phyloP scores from a whole-genome alignment of 345 rosid species.

The Sapria himalayana region DNA sequence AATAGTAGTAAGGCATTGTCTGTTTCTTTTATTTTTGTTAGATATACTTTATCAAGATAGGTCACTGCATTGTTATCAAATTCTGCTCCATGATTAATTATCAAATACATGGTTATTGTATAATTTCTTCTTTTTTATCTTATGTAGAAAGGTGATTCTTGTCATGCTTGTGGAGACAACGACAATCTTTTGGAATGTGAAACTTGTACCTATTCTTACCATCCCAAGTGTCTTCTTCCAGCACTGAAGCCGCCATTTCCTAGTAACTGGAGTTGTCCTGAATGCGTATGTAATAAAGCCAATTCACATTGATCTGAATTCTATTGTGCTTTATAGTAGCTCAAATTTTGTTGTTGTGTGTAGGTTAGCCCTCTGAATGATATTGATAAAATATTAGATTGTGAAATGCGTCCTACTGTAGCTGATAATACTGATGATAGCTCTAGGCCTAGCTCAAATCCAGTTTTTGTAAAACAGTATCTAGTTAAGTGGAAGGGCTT shows the following conservation, averaged over 20 bases:
- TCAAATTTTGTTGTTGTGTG: conserved; percentile 12
- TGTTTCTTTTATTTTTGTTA: no score
- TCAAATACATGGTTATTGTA: no score
- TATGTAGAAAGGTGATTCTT: conserved; percentile 41
- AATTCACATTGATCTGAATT: conserved; percentile 1
- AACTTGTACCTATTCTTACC: conserved; percentile 75
- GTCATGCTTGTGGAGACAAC: conserved; percentile 80
- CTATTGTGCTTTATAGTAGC: conserved; percentile 5
- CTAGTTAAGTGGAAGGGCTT: conserved; percentile 98
- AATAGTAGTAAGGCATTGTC: no score
- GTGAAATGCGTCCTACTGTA: conserved; percentile 83
- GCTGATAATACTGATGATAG: conserved; percentile 46
- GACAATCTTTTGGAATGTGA: conserved; percentile 60
- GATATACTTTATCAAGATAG: no score
- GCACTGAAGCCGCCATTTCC: conserved; percentile 54
- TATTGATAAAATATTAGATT: conserved; percentile 81
- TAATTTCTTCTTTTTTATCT: conserved; percentile 8
- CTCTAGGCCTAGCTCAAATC: conserved; percentile 44
- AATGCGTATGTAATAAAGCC: conserved; percentile 31
- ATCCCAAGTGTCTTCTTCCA: conserved; percentile 66
- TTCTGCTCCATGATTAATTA: no score
- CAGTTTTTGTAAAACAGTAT: conserved; percentile 75
- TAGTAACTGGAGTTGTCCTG: conserved; percentile 91
- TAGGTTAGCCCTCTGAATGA: conserved; percentile 95
- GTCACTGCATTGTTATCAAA: no score